Evolutionary conservation across 495 filamentous ascomycete species (phyloP).

Genomic region (Penicillium dipodomyicola): DNA sequence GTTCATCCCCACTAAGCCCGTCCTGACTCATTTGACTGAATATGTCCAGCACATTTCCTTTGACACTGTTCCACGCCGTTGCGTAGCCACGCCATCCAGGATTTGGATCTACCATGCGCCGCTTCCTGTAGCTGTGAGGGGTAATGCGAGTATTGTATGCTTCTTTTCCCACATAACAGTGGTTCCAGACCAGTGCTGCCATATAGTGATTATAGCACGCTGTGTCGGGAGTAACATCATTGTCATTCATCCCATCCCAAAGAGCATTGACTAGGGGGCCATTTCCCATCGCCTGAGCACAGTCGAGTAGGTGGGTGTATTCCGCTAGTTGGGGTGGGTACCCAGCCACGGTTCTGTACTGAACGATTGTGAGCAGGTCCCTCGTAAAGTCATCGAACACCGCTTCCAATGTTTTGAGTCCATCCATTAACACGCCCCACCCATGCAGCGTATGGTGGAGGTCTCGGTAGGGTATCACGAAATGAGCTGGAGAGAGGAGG

Average conservation of each 20-base stretch:
- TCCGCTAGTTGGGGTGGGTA: conserved; percentile 42
- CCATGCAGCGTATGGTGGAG: conserved; percentile 50
- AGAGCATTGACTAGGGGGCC: conserved; percentile 41
- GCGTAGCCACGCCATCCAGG: conserved; percentile 35
- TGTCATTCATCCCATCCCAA: conserved; percentile 50
- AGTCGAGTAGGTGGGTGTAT: conserved; percentile 56
- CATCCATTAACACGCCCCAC: conserved; percentile 28
- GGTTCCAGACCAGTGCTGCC: conserved; percentile 46
- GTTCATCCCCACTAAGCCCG: conserved; percentile 49
- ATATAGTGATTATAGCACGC: conserved; percentile 60
- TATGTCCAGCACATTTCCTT: conserved; percentile 32
- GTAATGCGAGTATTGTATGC: conserved; percentile 43
- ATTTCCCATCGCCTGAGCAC: conserved; percentile 51
- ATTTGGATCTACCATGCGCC: conserved; percentile 21
- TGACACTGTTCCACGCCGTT: conserved; percentile 34
- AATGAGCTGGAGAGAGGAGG: conserved; percentile 42
- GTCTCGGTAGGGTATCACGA: conserved; percentile 48
- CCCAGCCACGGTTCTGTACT: conserved; percentile 31
- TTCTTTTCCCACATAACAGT: conserved; percentile 31
- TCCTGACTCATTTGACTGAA: conserved; percentile 51
- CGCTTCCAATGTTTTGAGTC: conserved; percentile 26
- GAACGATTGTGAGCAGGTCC: conserved; percentile 37
- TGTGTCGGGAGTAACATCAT: conserved; percentile 43
- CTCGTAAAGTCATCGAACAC: conserved; percentile 42
- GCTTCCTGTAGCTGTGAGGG: conserved; percentile 32